Evolutionary conservation across 2,329 filamentous ascomycete genomes (phyloP), one percentile per base, ranked within the genome.

Genomic region (Periconia sp.): DNA sequence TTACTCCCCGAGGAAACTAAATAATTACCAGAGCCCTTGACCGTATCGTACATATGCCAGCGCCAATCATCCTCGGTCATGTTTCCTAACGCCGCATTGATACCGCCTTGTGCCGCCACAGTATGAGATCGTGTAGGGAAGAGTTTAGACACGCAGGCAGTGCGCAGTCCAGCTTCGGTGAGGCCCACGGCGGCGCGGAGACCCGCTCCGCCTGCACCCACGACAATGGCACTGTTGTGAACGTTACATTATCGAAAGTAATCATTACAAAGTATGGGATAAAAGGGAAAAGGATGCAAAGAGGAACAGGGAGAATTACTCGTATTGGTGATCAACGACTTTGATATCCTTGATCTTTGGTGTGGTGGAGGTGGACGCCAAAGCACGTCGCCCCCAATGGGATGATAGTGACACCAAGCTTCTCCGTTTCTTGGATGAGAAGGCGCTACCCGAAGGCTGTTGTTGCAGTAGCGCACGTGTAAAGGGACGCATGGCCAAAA

Each of bases 71-170:
- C 82, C 60, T 78, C 71, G 40, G 77, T 77, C 78, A 82, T 82
- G 61, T 59, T 65, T 59, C 80, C 82, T 15, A 84, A 70, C 3
- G 81, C 81, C 10, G 81, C 82, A 66, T 84, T 84, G 66, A 87
- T 87, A 58, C 85, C 85, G 58, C 85, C 84, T 72, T 87, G 85
- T 20, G 85, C 85, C n/a, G 85, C 85, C 54, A 87, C 85, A 11
- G 84, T 87, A 71, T 87, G 84, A 61, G 80, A 83, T 73, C 85
- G 77, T 17, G 85, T 87, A 31, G 83, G 83, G 69, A 86, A 87
- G 33, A 86, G 76, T 68, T 86, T 87, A 30, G 82, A 82, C 58
- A 87, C 80, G 74, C 84, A 87, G 57, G 84, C 84, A 55, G 84
- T 87, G 61, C 87, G 84, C 65, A 87, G 81, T 9, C 84, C 84